Evolutionary conservation across 1,139 yeast genomes (phyloP).

Genomic region (Yamadazyma dendronema): DNA sequence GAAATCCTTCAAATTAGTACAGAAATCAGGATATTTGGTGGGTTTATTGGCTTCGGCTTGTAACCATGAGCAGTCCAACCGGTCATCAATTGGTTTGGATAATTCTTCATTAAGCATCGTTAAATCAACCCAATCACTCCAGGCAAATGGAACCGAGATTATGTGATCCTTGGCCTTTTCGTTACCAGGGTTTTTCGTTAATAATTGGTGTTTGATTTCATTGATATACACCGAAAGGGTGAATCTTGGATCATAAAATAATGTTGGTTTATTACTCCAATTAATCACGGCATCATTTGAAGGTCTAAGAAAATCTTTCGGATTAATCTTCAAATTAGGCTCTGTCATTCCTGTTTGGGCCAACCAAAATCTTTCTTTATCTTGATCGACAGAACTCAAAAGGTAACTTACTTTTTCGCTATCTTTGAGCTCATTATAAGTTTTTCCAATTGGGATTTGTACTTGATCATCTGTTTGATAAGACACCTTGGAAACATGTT

Average conservation of each 20-base stretch:
- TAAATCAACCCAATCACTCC: constrained; percentile 36
- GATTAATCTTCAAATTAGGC: constrained; percentile 20
- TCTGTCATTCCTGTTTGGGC: constrained; percentile 25
- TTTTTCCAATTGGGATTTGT: constrained; percentile 14
- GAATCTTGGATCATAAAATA: constrained; percentile 35
- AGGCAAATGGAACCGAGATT: constrained; percentile 26
- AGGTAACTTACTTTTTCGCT: constrained; percentile 25
- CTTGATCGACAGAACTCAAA: constrained; percentile 20
- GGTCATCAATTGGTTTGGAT: constrained; percentile 18
- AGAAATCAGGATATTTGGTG: constrained; percentile 23
- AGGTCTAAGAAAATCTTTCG: constrained; percentile 21
- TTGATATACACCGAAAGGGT: constrained; percentile 31
- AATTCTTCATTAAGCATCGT: constrained; percentile 21
- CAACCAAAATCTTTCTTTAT: constrained; percentile 26
- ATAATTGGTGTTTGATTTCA: constrained; percentile 21
- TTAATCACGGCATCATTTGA: constrained; percentile 14
- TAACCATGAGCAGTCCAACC: constrained; percentile 23
- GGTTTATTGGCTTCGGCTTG: constrained; percentile 18
- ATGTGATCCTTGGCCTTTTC: constrained; percentile 15
- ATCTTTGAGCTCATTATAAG: constrained; percentile 19
- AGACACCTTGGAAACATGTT: constrained; percentile 18
- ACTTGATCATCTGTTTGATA: constrained; percentile 25
- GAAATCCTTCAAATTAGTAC: constrained; percentile 21
- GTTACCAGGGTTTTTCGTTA: constrained; percentile 10
- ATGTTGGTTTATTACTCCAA: constrained; percentile 19